phyloP scores from a whole-genome alignment of 805 yeast genomes.

The Nakazawaea ernobii region DNA sequence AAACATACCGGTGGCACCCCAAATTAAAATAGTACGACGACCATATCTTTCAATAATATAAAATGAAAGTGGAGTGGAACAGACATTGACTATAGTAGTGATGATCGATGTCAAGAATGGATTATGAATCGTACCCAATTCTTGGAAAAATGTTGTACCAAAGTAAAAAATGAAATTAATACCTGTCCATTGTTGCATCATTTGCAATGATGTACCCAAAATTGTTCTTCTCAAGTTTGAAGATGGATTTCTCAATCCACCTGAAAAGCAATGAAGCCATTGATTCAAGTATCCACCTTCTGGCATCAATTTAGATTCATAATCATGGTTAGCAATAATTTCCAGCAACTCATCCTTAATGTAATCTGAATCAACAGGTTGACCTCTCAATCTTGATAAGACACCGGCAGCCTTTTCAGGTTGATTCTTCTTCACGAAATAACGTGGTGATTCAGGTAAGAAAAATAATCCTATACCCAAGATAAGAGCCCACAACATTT shows the following conservation, averaged over 20 bases:
- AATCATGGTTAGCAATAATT: conserved; percentile 46
- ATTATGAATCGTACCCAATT: conserved; percentile 40
- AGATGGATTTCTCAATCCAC: conserved; percentile 29
- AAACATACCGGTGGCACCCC: conserved; percentile 45
- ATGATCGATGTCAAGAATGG: conserved; percentile 47
- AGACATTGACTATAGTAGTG: conserved; percentile 48
- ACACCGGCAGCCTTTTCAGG: conserved; percentile 53
- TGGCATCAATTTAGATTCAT: conserved; percentile 31
- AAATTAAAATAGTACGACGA: conserved; percentile 41
- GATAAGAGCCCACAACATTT: conserved; percentile 62
- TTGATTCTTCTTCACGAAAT: conserved; percentile 49
- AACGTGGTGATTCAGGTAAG: conserved; percentile 77
- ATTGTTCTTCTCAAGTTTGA: conserved; percentile 37
- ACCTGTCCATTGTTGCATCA: conserved; percentile 74
- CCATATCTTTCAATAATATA: conserved; percentile 54
- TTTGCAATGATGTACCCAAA: conserved; percentile 37
- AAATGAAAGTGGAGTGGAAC: conserved; percentile 51
- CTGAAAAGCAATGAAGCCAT: conserved; percentile 41
- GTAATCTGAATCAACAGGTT: conserved; percentile 39
- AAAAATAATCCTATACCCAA: conserved; percentile 57
- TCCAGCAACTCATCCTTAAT: conserved; percentile 45
- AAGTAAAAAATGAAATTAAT: conserved; percentile 72
- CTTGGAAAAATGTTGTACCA: conserved; percentile 61
- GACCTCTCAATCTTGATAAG: conserved; percentile 49
- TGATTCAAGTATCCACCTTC: conserved; percentile 28